Evolutionary conservation across 495 filamentous ascomycete species (phyloP), one percentile per base, ranked within the genome.

Genomic region (Podospora fimiseda): DNA sequence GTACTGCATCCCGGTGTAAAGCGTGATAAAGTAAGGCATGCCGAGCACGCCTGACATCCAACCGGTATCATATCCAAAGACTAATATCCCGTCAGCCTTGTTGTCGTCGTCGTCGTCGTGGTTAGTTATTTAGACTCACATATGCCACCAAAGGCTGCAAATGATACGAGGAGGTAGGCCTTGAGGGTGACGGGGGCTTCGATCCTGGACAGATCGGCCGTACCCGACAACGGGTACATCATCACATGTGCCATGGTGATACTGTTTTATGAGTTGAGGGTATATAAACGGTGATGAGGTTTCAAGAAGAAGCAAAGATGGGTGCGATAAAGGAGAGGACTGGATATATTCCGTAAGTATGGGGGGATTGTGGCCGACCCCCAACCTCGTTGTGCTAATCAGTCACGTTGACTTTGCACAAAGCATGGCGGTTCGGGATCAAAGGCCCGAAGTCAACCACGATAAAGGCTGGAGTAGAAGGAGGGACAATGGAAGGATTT

Each of bases 51-150:
- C 80, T 50, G 67, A 74, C 66, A 86, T 85, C 69, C 81, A 84
- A 21, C 82, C 82, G n/a, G 77, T 76, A 55, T 85, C 82, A 60
- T 80, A 84, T 30, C 80, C 80, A 66, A 83, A 84, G 70, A 83
- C 65, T 68, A 49, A 4, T 1, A 24, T 8, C 3, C 1, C 20
- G 56, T 58, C 44, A 55, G 53, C 40, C 37, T 14, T 1, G 13
- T 20, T 9, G 13, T 4, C 18, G 2, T 19, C 20, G 22, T 15
- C 14, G 6, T 13, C 20, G 19, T 13, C 19, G 14, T 23, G 5
- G 3, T 9, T 21, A 20, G 4, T 19, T 5, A 44, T 9, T 4
- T 3, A 27, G 22, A 59, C 63, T 57, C 59, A 66, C 63, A 77
- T 55, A 84, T 80, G 59, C 82, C 82, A 50, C 82, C 82, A 63